phyloP scores from a whole-genome alignment of 129 eudicot genomes.

The Daucus carota region DH1_v3.0 NC_030381.2:34668001-34668500 shows the following conservation, averaged over 20 bases:
- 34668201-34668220: conserved; percentile 62
- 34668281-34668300: neutral
- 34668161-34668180: conserved; percentile 46
- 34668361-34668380: neutral
- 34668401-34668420: neutral
- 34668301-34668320: neutral
- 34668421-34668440: neutral
- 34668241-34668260: conserved; percentile 41
- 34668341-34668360: neutral
- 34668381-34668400: neutral
- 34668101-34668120: conserved; percentile 68
- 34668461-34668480: neutral
- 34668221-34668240: conserved; percentile 76
- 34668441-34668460: neutral
- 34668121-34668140: conserved; percentile 63
- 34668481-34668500: neutral
- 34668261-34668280: conserved; percentile 35
- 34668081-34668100: neutral
- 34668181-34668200: conserved; percentile 46
- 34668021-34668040: neutral
- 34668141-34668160: conserved; percentile 57
- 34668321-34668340: neutral
- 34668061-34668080: neutral
- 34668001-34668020: neutral
- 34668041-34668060: neutral